Evolutionary conservation across 108 stramenopile genomes (phyloP).

Genomic region (Cyclotella choctawhatcheeana): DNA sequence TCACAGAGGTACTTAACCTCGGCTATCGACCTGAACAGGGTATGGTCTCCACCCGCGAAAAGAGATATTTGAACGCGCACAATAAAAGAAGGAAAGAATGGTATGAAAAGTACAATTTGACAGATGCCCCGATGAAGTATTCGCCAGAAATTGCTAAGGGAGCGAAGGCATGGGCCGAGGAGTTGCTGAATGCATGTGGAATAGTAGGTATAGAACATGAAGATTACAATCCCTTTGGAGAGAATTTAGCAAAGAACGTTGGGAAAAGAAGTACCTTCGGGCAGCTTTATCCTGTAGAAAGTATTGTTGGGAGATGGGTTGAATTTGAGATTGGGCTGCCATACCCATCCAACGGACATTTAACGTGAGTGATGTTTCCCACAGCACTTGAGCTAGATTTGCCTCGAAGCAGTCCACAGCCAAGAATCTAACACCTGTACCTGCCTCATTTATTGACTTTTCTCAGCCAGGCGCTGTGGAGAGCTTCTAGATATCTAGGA

Average conservation of each 20-base stretch:
- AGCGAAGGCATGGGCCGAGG: conserved; percentile 20
- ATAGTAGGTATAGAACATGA: conserved; percentile 31
- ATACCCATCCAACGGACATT: conserved; percentile 38
- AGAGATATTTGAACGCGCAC: conserved; percentile 27
- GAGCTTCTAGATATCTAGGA: conserved; percentile 27
- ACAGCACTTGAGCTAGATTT: too few species aligned
- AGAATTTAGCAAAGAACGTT: conserved; percentile 43
- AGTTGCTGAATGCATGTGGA: conserved; percentile 24
- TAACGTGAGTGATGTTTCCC: too few species aligned
- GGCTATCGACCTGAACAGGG: not conserved
- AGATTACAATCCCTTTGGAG: conserved; percentile 18
- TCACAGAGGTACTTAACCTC: conserved; percentile 4
- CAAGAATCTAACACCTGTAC: too few species aligned
- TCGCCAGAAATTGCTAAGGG: conserved; percentile 26
- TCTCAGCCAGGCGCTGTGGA: conserved; percentile 39
- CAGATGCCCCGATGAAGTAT: conserved; percentile 31
- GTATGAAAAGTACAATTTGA: conserved; percentile 31
- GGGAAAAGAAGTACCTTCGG: conserved; percentile 23
- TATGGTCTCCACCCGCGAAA: conserved; percentile 2
- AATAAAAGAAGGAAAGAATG: conserved; percentile 24
- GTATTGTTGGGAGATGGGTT: conserved; percentile 40
- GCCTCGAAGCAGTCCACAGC: too few species aligned
- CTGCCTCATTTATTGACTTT: too few species aligned
- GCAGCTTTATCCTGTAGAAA: conserved; percentile 36
- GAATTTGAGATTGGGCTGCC: conserved; percentile 34